phyloP scores from a whole-genome alignment of 352 stramenopile species.

The Globisporangium megalacanthum region DNA sequence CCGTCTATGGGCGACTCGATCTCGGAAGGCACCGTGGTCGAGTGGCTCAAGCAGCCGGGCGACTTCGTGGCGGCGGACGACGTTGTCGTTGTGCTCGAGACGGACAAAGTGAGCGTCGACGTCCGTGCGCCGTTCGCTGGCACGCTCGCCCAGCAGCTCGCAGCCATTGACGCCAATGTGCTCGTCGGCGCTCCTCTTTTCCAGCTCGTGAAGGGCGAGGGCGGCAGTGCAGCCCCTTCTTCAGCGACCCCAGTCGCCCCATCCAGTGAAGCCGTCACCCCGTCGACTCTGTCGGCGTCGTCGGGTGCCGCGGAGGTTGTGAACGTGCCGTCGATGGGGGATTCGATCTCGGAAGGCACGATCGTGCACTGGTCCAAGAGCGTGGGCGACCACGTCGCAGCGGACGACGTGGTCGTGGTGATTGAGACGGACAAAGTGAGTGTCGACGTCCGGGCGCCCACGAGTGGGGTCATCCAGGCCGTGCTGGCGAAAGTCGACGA shows the following conservation, averaged over 20 bases:
- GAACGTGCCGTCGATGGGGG: constrained; percentile 87
- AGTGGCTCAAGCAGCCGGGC: constrained; percentile 93
- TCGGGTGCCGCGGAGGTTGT: constrained; percentile 50
- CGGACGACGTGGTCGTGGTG: constrained; percentile 95
- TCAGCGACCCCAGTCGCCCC: constrained; percentile 3
- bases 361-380: constrained; percentile 90
- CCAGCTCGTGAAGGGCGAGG: constrained; percentile 41
- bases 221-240: constrained; percentile 12
- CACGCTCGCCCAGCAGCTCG: constrained; percentile 88
- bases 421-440: constrained; percentile 99
- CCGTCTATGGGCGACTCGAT: constrained; percentile 95
- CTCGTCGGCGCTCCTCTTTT: constrained; percentile 93
- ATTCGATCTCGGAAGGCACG: constrained; percentile 98
- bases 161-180: constrained; percentile 94
- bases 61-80: constrained; percentile 95
- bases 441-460: constrained; percentile 89
- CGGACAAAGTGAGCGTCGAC: constrained; percentile 95
- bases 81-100: constrained; percentile 97
- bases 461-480: constrained; percentile 89
- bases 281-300: constrained; percentile 16
- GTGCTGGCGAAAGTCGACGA: constrained; percentile 94
- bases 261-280: constrained; percentile 1
- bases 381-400: constrained; percentile 93
- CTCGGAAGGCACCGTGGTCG: constrained; percentile 96
- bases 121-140: constrained; percentile 90